These are phyloP conservation scores for Candida hispaniensis DNA, from an alignment of 805 yeast species.

Conservation along the genomic window DNA sequence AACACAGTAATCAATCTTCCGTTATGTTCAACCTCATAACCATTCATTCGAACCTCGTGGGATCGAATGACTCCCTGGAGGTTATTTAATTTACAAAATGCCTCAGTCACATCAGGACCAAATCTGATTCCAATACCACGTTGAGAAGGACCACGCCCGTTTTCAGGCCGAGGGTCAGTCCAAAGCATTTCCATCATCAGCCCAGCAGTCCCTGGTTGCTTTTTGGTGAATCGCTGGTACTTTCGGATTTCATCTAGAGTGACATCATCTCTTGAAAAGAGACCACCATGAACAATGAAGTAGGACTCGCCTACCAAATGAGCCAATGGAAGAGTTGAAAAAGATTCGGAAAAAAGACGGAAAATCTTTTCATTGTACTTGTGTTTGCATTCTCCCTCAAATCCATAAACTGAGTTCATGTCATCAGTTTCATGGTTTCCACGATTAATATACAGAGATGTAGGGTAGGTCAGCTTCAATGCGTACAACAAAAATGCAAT, in stretches of 20 bases:
- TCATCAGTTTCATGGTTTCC: slow-evolving; percentile 96
- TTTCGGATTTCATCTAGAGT: slow-evolving; percentile 64
- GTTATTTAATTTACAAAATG: slow-evolving; percentile 61
- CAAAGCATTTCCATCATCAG: slow-evolving; percentile 92
- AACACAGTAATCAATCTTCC: slow-evolving; percentile 87
- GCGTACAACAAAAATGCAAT: slow-evolving; percentile 74
- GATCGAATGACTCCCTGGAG: slow-evolving; percentile 78
- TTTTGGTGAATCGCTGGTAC: slow-evolving; percentile 51
- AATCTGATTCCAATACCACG: slow-evolving; percentile 94
- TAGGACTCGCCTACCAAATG: slow-evolving; percentile 68
- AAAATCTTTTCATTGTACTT: slow-evolving; percentile 76
- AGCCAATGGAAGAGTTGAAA: slow-evolving; percentile 78
- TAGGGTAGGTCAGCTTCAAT: slow-evolving; percentile 67
- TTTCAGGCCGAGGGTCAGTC: slow-evolving; percentile 83
- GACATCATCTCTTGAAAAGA: slow-evolving; percentile 67
- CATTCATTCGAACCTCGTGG: slow-evolving; percentile 90
- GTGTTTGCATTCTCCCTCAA: slow-evolving; percentile 87
- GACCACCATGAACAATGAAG: slow-evolving; percentile 91
- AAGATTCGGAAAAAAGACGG: slow-evolving; percentile 74
- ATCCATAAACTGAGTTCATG: slow-evolving; percentile 95
- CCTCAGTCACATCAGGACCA: slow-evolving; percentile 87
- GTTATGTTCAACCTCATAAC: slow-evolving; percentile 78
- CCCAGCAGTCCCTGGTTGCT: slow-evolving; percentile 86
- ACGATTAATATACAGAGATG: slow-evolving; percentile 62
- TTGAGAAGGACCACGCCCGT: slow-evolving; percentile 79